Percentiles rank a stretch among this genome's conserved stretches.
phyloP scores from a whole-genome alignment of 139 green algal species.

The Spirogloea muscicola region DNA sequence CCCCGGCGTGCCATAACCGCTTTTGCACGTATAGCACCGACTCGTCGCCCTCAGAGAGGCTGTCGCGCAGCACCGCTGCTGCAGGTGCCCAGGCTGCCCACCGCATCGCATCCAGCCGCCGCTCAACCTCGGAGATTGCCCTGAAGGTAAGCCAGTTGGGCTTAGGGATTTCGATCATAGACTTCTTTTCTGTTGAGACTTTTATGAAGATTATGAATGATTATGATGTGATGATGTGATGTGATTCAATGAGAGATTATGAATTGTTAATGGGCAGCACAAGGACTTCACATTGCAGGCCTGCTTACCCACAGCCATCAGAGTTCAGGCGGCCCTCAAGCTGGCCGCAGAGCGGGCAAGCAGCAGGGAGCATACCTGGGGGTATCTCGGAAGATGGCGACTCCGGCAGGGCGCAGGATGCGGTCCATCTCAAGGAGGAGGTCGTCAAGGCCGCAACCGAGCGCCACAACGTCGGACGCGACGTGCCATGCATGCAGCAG shows the following conservation, averaged over 20 bases:
- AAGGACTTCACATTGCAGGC: background rate
- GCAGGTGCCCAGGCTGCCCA: background rate
- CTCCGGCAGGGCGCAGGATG: conserved; percentile 11
- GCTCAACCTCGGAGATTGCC: background rate
- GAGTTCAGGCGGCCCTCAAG: background rate
- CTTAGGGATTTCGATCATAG: too few relatives aligned
- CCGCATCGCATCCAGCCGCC: background rate
- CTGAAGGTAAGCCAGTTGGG: too few relatives aligned
- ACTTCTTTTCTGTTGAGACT: too few relatives aligned
- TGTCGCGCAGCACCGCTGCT: background rate
- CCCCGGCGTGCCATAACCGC: background rate
- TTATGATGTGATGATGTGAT: too few relatives aligned
- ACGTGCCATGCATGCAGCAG: conserved; percentile 6
- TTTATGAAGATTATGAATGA: too few relatives aligned
- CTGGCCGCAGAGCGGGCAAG: background rate
- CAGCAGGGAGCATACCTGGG: too few relatives aligned
- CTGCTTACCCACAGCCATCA: background rate
- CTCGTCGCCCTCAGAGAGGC: background rate
- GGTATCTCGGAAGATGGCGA: conserved; percentile 7
- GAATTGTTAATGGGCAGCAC: too few relatives aligned
- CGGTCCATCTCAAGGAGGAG: conserved; percentile 29
- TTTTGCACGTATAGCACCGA: background rate
- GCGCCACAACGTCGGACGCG: background rate
- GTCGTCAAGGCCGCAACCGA: background rate
- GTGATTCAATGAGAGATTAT: too few relatives aligned